phyloP scores from a whole-genome alignment of 306 rosid species.

The Begonia loranthoides region DNA sequence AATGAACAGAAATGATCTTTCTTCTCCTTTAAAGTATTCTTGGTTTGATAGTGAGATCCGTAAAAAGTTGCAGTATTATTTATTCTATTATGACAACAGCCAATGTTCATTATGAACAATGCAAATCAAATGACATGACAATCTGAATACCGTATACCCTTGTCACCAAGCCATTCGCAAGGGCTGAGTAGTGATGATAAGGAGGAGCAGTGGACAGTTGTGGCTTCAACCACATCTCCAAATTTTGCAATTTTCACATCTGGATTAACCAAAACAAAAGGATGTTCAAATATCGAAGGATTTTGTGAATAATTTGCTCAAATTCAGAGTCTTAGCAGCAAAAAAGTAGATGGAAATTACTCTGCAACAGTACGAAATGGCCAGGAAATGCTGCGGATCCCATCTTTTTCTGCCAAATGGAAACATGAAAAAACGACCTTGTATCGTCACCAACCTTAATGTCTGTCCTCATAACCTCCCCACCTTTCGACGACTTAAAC shows the following conservation, averaged over 20 bases:
- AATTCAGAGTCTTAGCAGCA: no score
- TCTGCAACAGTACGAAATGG: constrained; percentile 47
- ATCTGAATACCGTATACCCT: constrained; percentile 23
- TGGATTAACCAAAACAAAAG: constrained; percentile 3
- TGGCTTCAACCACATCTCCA: constrained; percentile 52
- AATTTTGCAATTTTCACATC: constrained; percentile 61
- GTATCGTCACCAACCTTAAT: constrained; percentile 78
- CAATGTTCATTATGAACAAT: no score
- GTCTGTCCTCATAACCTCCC: constrained; percentile 37
- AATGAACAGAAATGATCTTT: no score
- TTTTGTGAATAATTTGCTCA: no score
- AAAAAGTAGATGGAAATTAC: constrained; percentile 12
- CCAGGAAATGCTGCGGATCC: constrained; percentile 33
- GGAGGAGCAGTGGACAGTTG: constrained; percentile 60
- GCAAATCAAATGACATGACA: no score
- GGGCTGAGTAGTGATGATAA: constrained; percentile 42
- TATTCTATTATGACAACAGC: no score
- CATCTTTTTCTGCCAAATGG: constrained; percentile 61
- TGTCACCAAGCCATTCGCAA: constrained; percentile 36
- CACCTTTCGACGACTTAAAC: constrained; percentile 45
- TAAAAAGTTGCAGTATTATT: no score
- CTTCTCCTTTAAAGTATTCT: no score
- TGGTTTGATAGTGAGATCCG: no score
- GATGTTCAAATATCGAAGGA: no score
- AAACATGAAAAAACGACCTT: constrained; percentile 43